Evolutionary conservation across 2,329 filamentous ascomycete species (phyloP).

Genomic region (Berkeleyomyces rouxiae): DNA sequence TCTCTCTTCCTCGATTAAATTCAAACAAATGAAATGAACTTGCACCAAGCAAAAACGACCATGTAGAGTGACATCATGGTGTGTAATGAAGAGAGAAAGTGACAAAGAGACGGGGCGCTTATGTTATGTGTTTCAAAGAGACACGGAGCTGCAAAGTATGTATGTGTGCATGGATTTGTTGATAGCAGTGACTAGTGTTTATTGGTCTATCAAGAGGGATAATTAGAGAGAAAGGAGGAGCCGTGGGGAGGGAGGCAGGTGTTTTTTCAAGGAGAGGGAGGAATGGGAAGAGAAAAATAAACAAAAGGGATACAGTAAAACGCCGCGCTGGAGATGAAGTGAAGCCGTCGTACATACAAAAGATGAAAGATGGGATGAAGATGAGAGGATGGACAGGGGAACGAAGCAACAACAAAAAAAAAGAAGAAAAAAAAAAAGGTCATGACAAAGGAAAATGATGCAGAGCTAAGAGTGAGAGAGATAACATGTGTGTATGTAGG

Average conservation of each 20-base stretch:
- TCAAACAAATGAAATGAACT: conserved; percentile 12
- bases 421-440: neutral
- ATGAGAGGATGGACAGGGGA: neutral
- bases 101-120: no score
- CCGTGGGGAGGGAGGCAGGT: neutral
- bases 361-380: neutral
- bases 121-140: no score
- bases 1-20: conserved; percentile 8
- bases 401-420: neutral
- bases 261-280: no score
- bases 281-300: neutral
- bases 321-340: neutral
- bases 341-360: neutral
- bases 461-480: neutral
- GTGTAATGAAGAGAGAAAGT: no score
- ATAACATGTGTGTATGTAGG: no score
- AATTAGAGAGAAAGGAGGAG: neutral
- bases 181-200: no score
- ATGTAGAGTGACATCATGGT: neutral
- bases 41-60: neutral
- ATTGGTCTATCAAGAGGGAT: neutral
- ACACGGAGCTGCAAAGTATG: no score
- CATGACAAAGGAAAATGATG: neutral
- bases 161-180: no score
- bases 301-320: neutral